Conservation (phyloP, 2,329 filamentous ascomycete species). For the Fusarium agapanthi region DNA sequence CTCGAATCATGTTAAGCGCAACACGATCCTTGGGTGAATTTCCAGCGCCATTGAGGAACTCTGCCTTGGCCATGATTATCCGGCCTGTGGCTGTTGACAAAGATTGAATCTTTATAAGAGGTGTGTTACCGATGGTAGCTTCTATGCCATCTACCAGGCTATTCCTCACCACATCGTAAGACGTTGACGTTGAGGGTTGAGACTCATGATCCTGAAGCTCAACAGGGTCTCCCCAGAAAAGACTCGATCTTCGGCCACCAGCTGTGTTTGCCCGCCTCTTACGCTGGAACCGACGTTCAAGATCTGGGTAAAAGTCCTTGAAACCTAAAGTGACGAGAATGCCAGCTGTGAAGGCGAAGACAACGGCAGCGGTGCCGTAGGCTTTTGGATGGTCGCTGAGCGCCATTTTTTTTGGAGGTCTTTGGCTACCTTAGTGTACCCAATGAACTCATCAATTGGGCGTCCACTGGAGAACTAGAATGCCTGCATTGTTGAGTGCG, state of each 20-base stretch:
- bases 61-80: slow-evolving; percentile 90
- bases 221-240: slow-evolving; percentile 59
- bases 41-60: slow-evolving; percentile 95
- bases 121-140: slow-evolving; percentile 92
- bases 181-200: slow-evolving; percentile 32
- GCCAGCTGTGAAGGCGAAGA: slow-evolving; percentile 79
- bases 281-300: slow-evolving; percentile 70
- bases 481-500: slow-evolving; percentile 14
- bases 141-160: slow-evolving; percentile 80
- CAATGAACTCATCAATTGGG: slow-evolving; percentile 11
- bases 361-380: slow-evolving; percentile 72
- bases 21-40: slow-evolving; percentile 96
- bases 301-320: slow-evolving; percentile 81
- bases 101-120: slow-evolving; percentile 84
- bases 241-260: slow-evolving; percentile 51
- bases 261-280: slow-evolving; percentile 43
- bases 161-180: slow-evolving; percentile 43
- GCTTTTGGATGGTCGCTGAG: slow-evolving; percentile 68
- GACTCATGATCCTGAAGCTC: slow-evolving; percentile 65
- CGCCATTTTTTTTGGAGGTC: slow-evolving; percentile 62
- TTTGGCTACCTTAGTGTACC: background rate
- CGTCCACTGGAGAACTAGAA: slow-evolving; percentile 4
- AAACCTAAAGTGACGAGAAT: slow-evolving; percentile 78
- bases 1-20: slow-evolving; percentile 85
- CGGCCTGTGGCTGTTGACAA: slow-evolving; percentile 88